A percentile compares a stretch with the other conserved stretches of the same genome.
Evolutionary conservation across 148 eudicot species (phyloP).

Genomic region (Chenopodium suecicum): DNA sequence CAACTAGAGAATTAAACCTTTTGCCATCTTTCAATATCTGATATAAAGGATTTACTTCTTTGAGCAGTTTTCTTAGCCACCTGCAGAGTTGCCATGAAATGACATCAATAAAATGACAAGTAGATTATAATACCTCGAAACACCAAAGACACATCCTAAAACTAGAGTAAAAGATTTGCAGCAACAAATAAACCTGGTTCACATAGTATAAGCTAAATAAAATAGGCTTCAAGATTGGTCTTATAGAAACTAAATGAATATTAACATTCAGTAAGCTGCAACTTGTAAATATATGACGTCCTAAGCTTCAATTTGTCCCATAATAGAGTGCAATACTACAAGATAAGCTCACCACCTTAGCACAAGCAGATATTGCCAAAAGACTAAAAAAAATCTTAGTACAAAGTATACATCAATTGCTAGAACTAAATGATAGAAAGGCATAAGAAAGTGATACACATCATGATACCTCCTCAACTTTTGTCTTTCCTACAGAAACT

Average conservation of each 20-base stretch:
- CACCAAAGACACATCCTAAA: not conserved
- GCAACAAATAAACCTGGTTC: not conserved
- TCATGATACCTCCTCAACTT: constrained; percentile 82
- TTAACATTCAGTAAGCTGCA: not conserved
- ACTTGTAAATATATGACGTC: no score
- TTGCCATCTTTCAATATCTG: constrained; percentile 97
- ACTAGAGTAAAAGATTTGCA: not conserved
- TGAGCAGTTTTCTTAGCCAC: constrained; percentile 95
- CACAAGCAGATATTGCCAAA: not conserved
- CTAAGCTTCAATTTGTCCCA: not conserved
- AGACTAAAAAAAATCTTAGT: not conserved
- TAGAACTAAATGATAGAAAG: not conserved
- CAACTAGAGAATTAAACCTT: constrained; percentile 44
- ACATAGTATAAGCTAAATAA: not conserved
- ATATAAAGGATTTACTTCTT: constrained; percentile 70
- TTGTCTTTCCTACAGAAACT: constrained; percentile 80
- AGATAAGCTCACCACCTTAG: not conserved
- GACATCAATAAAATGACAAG: constrained; percentile 8
- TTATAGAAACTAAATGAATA: not conserved
- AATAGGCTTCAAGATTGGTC: not conserved
- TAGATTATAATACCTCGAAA: not conserved
- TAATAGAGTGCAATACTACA: not conserved
- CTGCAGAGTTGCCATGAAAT: constrained; percentile 39
- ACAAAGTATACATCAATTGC: not conserved
- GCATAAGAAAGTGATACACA: not conserved